Evolutionary conservation across 805 yeast species (phyloP), one percentile per base, ranked within the genome.

Genomic region (Schizosaccharomyces japonicus): DNA sequence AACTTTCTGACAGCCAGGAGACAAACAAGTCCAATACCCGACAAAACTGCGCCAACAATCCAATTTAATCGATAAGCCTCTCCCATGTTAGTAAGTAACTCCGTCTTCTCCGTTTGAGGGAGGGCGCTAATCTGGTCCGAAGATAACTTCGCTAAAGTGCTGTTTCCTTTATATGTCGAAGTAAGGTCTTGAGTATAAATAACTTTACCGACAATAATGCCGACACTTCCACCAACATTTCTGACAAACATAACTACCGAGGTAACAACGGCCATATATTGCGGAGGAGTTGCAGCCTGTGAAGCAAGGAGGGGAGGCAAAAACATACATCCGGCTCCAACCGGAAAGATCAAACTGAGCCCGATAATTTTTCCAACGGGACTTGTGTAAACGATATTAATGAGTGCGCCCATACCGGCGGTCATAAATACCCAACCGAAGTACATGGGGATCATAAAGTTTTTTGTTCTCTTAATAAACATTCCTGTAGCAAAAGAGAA

Each of bases 261-360:
- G 2, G 61, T 58, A 1, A 61, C 56, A 40, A 54, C 54, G 1
- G 59, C 50, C 53, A 57, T 54, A 17, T 55, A 49, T n/a, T 51
- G 49, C n/a, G 56, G 56, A 7, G 52, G 54, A 45, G 56, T 55
- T 3, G 60, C 52, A 1, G 62, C 61, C 44, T 57, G 53, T 5
- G 56, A 59, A 1, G 58, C 50, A 30, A 53, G 47, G 50, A 54
- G 55, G 27, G 56, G 49, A 3, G 72, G 60, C 50, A 71, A 71
- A 56, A 70, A 62, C 49, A 61, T 61, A 3, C 66, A 31, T 2
- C 76, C 77, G 47, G 65, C 58, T 0, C 72, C 67, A 3, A 69
- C 60, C 51, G 66, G 65, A 19, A 64, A 55, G 2, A 73, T 72
- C 6, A 27, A 13, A 5, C 17, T 19, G 5, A 36, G 23, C 5